A percentile compares a stretch with the other conserved stretches of the same genome.
Conservation (phyloP, 2,329 filamentous ascomycete genomes). For the Colletotrichum gigasporum region DNA sequence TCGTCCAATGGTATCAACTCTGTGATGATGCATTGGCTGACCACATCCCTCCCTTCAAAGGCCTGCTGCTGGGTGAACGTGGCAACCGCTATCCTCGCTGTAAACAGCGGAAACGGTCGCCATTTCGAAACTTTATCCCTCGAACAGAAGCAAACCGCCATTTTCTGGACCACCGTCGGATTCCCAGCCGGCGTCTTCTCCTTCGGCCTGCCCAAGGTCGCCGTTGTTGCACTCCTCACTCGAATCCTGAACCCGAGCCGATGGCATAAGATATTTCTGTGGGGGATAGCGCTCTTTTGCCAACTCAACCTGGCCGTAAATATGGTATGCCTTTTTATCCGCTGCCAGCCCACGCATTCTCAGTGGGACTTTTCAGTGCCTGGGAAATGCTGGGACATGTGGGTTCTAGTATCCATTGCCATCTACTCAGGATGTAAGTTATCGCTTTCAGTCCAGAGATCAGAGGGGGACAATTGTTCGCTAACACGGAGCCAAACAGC, state of each 20-base stretch:
- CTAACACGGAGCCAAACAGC: constrained; percentile 28
- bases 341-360: constrained; percentile 49
- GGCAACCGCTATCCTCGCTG: constrained; percentile 43
- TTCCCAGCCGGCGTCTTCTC: constrained; percentile 49
- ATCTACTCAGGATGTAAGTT: constrained; percentile 50
- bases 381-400: constrained; percentile 44
- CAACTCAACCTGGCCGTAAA: constrained; percentile 43
- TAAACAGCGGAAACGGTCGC: constrained; percentile 49
- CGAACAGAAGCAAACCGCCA: constrained; percentile 40
- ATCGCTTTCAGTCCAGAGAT: no score
- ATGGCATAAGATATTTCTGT: constrained; percentile 46
- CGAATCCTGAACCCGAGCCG: constrained; percentile 48
- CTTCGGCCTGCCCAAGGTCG: constrained; percentile 52
- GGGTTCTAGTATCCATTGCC: constrained; percentile 49
- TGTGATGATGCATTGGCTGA: background rate
- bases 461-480: no score
- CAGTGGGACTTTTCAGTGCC: constrained; percentile 48
- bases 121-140: constrained; percentile 44
- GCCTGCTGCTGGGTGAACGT: constrained; percentile 45
- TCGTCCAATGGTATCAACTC: background rate
- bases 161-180: constrained; percentile 47
- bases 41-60: constrained; percentile 31
- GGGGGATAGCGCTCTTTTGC: constrained; percentile 43
- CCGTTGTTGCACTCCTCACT: constrained; percentile 48
- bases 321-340: constrained; percentile 51